Conservation (phyloP, 2,329 filamentous ascomycete genomes). For the Triangularia setosa region DNA sequence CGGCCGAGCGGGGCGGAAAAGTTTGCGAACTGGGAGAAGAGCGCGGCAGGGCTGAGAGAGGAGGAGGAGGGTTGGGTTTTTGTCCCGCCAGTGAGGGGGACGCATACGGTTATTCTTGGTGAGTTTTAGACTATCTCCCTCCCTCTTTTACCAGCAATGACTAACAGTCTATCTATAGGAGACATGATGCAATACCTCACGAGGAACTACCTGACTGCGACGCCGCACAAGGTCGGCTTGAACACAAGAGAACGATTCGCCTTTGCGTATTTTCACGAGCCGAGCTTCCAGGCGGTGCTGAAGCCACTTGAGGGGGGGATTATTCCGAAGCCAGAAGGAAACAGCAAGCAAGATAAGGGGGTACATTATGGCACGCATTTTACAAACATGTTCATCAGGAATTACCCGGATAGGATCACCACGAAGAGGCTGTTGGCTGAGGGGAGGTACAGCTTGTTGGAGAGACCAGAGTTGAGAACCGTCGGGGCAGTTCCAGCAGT, state of each 20-base stretch:
- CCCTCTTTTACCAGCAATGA: not conserved
- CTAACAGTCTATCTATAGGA: conserved; percentile 29
- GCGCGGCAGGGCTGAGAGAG: conserved; percentile 41
- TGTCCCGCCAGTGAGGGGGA: conserved; percentile 41
- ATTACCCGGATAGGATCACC: conserved; percentile 45
- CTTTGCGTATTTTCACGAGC: conserved; percentile 51
- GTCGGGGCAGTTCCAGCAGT: conserved; percentile 19
- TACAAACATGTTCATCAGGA: conserved; percentile 48
- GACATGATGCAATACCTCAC: conserved; percentile 53
- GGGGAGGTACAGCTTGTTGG: conserved; percentile 29
- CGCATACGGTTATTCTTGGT: conserved; percentile 49
- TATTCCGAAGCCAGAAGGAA: conserved; percentile 26
- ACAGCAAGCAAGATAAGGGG: conserved; percentile 28
- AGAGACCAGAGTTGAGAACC: conserved; percentile 27
- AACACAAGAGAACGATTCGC: conserved; percentile 45
- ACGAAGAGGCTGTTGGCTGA: conserved; percentile 37
- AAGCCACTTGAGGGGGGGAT: conserved; percentile 39
- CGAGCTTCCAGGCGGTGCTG: conserved; percentile 43
- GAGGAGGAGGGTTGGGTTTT: conserved; percentile 45
- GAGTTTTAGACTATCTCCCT: conserved; percentile 15
- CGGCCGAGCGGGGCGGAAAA: conserved; percentile 39
- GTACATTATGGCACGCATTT: conserved; percentile 51
- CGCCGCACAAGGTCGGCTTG: conserved; percentile 48
- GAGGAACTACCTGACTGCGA: conserved; percentile 42
- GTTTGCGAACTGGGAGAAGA: conserved; percentile 44